Evolutionary conservation across 192 early-diverging fungal genomes (phyloP).

Genomic region (Borealophlyctis nickersoniae): DNA sequence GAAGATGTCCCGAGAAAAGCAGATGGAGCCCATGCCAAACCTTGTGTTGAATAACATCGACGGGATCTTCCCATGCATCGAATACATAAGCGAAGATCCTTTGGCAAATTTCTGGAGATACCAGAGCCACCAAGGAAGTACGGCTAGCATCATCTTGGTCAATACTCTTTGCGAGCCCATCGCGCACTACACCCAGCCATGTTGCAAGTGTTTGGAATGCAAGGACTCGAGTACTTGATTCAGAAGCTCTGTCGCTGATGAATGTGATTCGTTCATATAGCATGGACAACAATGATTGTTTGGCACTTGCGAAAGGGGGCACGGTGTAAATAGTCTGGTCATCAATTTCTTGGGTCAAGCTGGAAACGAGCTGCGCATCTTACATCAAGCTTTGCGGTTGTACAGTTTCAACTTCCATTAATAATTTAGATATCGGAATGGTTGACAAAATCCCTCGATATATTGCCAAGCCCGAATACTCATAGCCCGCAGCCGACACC

Average conservation of each 20-base stretch:
- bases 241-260: conserved; percentile 19
- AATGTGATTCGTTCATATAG: conserved; percentile 13
- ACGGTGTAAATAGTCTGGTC: no score
- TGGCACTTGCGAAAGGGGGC: neutral
- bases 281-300: conserved; percentile 5
- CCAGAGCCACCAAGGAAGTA: neutral
- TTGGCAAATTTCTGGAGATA: conserved; percentile 38
- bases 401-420: no score
- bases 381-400: no score
- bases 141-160: neutral
- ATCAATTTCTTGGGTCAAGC: no score
- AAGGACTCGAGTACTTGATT: conserved; percentile 26
- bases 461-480: neutral
- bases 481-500: neutral
- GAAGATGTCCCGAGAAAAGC: conserved; percentile 34
- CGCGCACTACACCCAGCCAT: conserved; percentile 22
- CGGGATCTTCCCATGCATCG: conserved; percentile 84
- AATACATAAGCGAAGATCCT: conserved; percentile 69
- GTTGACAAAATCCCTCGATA: neutral
- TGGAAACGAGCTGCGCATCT: no score
- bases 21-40: no score
- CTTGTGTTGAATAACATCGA: conserved; percentile 77
- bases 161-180: neutral
- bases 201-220: conserved; percentile 31
- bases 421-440: neutral